phyloP scores from a whole-genome alignment of 2,329 filamentous ascomycete species.

The Cadophora sp. region DNA sequence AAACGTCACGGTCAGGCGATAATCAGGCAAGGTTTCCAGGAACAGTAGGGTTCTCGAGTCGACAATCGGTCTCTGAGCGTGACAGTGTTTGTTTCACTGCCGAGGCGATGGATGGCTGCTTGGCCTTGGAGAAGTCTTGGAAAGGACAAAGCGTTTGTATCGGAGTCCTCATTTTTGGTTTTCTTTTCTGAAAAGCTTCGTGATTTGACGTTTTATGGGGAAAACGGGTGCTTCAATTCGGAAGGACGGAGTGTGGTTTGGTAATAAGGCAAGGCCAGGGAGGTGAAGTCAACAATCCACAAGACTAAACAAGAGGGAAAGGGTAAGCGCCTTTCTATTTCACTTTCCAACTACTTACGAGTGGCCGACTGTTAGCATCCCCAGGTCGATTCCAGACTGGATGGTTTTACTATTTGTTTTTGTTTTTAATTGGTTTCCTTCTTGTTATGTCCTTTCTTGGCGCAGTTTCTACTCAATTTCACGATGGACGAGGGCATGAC shows the following conservation, averaged over 20 bases:
- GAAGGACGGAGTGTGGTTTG: not conserved
- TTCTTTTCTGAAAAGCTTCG: conserved; percentile 5
- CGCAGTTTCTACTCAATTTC: conserved; percentile 6
- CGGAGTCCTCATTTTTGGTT: not conserved
- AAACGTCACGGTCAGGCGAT: not conserved
- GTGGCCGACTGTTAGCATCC: not conserved
- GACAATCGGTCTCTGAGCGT: conserved; percentile 1
- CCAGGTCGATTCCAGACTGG: not conserved
- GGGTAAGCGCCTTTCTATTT: not conserved
- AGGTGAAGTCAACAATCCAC: not conserved
- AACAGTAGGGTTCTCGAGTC: not conserved
- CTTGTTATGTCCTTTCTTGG: not conserved
- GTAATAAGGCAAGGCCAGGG: not conserved
- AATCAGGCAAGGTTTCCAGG: not conserved
- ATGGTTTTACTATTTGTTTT: not conserved
- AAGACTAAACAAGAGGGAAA: not conserved
- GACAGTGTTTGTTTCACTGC: conserved; percentile 30
- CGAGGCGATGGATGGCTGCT: not conserved
- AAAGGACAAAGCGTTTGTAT: conserved; percentile 15
- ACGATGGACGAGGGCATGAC: no score
- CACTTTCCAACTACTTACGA: not conserved
- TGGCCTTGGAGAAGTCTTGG: not conserved
- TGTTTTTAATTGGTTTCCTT: not conserved
- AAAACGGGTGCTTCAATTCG: not conserved
- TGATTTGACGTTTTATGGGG: not conserved